A percentile compares a stretch with the other conserved stretches of the same genome.
Conservation (phyloP, 495 filamentous ascomycete genomes). For the Penicillium parvum region DNA sequence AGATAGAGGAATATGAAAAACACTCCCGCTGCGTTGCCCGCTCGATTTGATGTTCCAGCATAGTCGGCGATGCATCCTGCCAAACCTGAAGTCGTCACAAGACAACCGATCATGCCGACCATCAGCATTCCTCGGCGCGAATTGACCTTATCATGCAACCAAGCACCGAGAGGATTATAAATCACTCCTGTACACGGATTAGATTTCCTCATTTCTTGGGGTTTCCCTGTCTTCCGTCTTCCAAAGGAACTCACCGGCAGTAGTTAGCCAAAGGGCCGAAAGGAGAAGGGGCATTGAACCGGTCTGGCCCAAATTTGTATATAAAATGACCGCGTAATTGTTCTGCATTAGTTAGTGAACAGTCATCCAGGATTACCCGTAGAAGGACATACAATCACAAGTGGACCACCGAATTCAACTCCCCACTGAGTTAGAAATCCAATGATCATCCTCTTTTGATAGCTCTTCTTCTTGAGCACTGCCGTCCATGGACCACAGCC, state of each 20-base stretch:
- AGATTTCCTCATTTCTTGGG: no score
- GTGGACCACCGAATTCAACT: constrained; percentile 33
- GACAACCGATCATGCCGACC: constrained; percentile 35
- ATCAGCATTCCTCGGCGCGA: constrained; percentile 44
- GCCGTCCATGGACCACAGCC: constrained; percentile 32
- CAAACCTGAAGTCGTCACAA: constrained; percentile 36
- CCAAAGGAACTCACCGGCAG: constrained; percentile 35
- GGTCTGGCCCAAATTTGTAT: constrained; percentile 41
- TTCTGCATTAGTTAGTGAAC: no score
- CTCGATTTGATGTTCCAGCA: constrained; percentile 39
- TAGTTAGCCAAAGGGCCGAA: constrained; percentile 43
- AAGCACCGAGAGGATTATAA: constrained; percentile 44
- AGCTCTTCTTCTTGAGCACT: constrained; percentile 36
- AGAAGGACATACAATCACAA: constrained; percentile 30
- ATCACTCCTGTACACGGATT: constrained; percentile 26
- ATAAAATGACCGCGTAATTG: constrained; percentile 49
- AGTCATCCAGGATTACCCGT: neutral
- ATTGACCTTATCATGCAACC: constrained; percentile 43
- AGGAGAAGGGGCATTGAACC: constrained; percentile 46
- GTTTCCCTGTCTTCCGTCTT: no score
- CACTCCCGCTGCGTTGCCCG: constrained; percentile 41
- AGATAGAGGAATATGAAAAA: constrained; percentile 48
- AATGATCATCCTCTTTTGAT: constrained; percentile 40
- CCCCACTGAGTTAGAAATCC: constrained; percentile 41
- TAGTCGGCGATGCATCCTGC: constrained; percentile 40